phyloP scores from a whole-genome alignment of 2,329 filamentous ascomycete species.

The Neopestalotiopsis clavispora region DNA sequence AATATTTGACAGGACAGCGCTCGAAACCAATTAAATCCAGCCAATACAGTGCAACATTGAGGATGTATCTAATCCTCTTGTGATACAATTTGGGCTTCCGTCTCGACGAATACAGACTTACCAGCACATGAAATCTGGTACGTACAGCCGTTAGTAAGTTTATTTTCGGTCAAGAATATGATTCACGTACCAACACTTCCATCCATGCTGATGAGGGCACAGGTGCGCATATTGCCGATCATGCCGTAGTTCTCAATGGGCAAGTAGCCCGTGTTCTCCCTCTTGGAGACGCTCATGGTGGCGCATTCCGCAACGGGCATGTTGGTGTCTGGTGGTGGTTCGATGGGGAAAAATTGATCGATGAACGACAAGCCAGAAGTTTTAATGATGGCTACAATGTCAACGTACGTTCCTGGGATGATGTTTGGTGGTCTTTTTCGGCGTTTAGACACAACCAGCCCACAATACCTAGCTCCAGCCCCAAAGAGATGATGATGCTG shows the following conservation, averaged over 20 bases:
- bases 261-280: slow-evolving; percentile 50
- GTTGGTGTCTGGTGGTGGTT: background rate
- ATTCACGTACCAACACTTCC: slow-evolving; percentile 59
- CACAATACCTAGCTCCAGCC: background rate
- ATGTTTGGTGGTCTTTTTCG: background rate
- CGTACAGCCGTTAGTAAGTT: background rate
- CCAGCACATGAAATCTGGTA: slow-evolving; percentile 76
- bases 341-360: background rate
- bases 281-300: slow-evolving; percentile 30
- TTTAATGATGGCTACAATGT: background rate
- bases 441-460: background rate
- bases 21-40: background rate
- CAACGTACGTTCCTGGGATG: background rate
- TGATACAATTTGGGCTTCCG: background rate
- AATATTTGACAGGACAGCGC: background rate
- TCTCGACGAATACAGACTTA: slow-evolving; percentile 37
- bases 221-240: slow-evolving; percentile 82
- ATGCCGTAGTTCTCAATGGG: slow-evolving; percentile 79
- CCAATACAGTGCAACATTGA: background rate
- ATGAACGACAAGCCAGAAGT: background rate
- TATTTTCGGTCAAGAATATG: background rate
- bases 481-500: background rate
- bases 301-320: slow-evolving; percentile 28
- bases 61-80: background rate
- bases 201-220: slow-evolving; percentile 75